phyloP scores from a whole-genome alignment of 352 stramenopile species.

The Globisporangium echinulatum region DNA sequence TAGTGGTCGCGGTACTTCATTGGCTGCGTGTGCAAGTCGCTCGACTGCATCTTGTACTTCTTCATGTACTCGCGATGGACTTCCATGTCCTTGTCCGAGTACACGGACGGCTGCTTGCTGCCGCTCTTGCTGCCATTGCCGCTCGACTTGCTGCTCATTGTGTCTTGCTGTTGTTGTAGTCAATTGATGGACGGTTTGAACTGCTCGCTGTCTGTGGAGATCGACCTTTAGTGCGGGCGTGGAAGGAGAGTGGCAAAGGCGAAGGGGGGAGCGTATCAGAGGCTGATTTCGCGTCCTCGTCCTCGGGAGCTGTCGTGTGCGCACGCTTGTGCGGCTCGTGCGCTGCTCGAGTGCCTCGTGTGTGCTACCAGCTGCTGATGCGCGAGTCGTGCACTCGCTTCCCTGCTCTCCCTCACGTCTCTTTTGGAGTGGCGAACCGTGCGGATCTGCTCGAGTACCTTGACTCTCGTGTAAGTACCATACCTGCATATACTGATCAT shows the following conservation, averaged over 20 bases:
- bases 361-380: too few species aligned
- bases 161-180: neutral
- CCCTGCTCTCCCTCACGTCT: neutral
- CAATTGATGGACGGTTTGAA: neutral
- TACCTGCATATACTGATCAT: neutral
- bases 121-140: constrained; percentile 1
- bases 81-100: constrained; percentile 72
- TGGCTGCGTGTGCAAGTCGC: constrained; percentile 41
- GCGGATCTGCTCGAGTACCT: neutral
- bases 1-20: constrained; percentile 82
- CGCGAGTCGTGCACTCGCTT: neutral
- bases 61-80: constrained; percentile 86
- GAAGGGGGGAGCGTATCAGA: too few species aligned
- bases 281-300: neutral
- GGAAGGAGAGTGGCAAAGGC: neutral
- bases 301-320: neutral
- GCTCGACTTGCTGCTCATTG: constrained; percentile 8
- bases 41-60: constrained; percentile 82
- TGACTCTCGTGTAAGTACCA: neutral
- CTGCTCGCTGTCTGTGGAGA: neutral
- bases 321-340: neutral
- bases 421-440: neutral
- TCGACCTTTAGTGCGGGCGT: neutral
- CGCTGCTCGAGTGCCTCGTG: neutral
- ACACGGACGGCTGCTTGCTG: constrained; percentile 17